Conservation (phyloP, 371 early-diverging fungal species). For the Rhizopus arrhizus region DNA sequence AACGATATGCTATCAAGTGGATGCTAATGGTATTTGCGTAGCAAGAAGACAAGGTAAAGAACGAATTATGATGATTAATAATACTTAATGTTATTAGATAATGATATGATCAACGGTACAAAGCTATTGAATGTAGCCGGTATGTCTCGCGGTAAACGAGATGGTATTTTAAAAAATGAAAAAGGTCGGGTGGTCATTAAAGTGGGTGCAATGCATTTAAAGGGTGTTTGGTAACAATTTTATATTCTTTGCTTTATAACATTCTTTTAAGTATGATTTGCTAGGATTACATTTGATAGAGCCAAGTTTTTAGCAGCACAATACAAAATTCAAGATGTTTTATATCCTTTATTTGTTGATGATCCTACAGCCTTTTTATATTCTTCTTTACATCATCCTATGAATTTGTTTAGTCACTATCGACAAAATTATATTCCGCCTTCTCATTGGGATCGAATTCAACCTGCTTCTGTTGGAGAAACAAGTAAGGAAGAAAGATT, state of each 20-base stretch:
- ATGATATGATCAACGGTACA: conserved; percentile 85
- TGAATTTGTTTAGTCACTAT: conserved; percentile 18
- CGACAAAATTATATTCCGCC: conserved; percentile 5
- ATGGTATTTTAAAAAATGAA: conserved; percentile 86
- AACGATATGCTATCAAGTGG: conserved; percentile 81
- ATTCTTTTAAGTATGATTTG: neutral
- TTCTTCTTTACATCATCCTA: conserved; percentile 23
- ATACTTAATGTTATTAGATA: conserved; percentile 47
- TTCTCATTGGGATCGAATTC: conserved; percentile 4
- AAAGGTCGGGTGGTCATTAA: conserved; percentile 83
- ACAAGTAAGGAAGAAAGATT: neutral
- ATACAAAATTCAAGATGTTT: conserved; percentile 67
- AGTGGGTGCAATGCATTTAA: conserved; percentile 84
- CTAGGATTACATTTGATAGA: conserved; percentile 71
- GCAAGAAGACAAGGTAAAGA: conserved; percentile 73
- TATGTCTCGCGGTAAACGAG: conserved; percentile 87
- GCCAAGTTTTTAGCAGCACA: conserved; percentile 70
- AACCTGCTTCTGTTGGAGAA: conserved; percentile 3
- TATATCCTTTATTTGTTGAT: conserved; percentile 78
- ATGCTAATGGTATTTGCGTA: conserved; percentile 80
- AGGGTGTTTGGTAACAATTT: conserved; percentile 78
- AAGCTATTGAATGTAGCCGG: conserved; percentile 84
- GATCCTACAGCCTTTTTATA: conserved; percentile 57
- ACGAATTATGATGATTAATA: neutral
- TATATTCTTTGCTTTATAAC: neutral